Evolutionary conservation across 1,139 yeast genomes (phyloP), one percentile per base, ranked within the genome.

Genomic region (Saccharomyces hybrid): DNA sequence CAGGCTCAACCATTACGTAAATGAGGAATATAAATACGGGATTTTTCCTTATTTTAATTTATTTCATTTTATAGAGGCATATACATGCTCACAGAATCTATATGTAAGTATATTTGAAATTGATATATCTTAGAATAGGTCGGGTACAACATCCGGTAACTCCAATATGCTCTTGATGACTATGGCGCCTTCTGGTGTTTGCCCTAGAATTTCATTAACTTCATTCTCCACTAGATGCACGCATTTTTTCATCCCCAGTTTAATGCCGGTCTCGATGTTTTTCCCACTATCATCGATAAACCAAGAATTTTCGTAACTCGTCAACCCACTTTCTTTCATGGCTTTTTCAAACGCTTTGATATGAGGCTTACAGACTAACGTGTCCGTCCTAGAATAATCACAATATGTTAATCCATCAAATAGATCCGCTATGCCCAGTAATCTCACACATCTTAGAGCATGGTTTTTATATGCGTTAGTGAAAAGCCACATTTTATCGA

Each of bases 401-500:
- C 99, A 93, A 72, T 75, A 93, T 0, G 97, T 89, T 63, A 93
- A 78, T 1, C 99, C 99, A 61, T 91, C 98, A 67, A 93, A 91
- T 55, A 89, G 69, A 68, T 91, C 97, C 24, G 93, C 97, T 34
- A 93, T 70, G 1, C 97, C 98, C 51, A 93, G 76, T 54, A 91
- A 76, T 47, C 84, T 78, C 21, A 90, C 78, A 16, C 88, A 95
- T 54, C 93, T 76, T 54, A 83, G 66, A 0, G 95, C 98, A 69
- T 93, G 98, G 64, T 81, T 88, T 68, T 86, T 84, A 74, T 91
- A 93, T 1, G 99, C 99, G 68, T 93, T 93, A 14, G 99, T 93
- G 64, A 90, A 86, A 50, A 93, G 77, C 99, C 99, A 93, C 56
- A 84, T 67, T 62, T 82, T 77, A 59, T 78, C 78, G 51, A 82